Evolutionary conservation across 1,284 basidiomycete species (phyloP), one percentile per base, ranked within the genome.

Genomic region (Pseudomicrostroma phylloplanum): DNA sequence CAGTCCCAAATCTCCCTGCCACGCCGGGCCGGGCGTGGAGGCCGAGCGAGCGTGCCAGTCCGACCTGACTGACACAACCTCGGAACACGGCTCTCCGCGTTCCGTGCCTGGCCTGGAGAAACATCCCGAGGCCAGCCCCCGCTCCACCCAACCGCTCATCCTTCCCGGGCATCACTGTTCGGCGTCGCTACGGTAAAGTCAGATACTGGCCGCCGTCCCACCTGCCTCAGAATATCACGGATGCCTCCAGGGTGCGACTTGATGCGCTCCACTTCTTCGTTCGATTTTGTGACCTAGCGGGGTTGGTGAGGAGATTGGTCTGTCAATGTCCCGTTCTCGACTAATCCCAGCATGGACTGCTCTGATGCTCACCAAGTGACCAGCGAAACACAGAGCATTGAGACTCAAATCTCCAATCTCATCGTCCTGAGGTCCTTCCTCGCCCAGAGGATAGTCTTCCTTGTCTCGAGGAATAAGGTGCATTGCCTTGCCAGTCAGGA

Each of bases 401-500:
- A 64, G 26, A 53, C 62, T 64, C 17, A 64, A 25, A n/a, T 25
- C 40, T n/a, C 60, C 59, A 6, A 56, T n/a, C 43, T 46, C 41
- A 6, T 54, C 42, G 19, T 56, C 17, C 42, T 30, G 39, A 4
- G 30, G 54, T 17, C 49, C n/a, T 39, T 49, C 58, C 26, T 15
- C n/a, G 3, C 15, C 48, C 42, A 62, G 43, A 9, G 58, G 58
- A 56, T 66, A 74, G 21, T 69, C 67, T 15, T 78, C 76, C 17
- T 55, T 23, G 2, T 62, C 58, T 7, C 77, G 62, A 0, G 77
- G 77, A 23, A 79, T 69, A 8, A 79, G 42, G 58, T 79, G 76
- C 67, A 79, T 67, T 6, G 76, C 75, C 4, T 72, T 36, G 19
- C 65, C 65, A 0, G 76, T 74, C 57, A 79, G 55, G 25, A 79